Base-by-base conservation (phyloP, 106 monocot genomes). In the Ottelia alismoides region DNA sequence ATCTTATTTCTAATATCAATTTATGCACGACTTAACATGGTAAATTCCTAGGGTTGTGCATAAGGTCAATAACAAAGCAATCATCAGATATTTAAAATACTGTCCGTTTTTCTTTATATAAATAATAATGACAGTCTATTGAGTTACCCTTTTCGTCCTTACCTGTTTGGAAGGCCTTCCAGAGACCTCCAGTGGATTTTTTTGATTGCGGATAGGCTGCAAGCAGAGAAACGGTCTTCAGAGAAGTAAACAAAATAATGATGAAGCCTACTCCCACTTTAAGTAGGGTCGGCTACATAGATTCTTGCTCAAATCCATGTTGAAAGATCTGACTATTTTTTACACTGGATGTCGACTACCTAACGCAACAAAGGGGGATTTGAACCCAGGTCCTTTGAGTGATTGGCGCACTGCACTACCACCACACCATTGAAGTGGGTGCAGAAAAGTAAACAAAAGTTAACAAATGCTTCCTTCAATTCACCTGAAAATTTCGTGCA, bases 171-270 rank as follows among this genome's bases (percentile, higher is more conserved):
- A 58, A 96, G 84, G 45, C 94, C 94, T 74, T 96, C 94, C 21
- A 96, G 58, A 40, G 94, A 88, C 55, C 84, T 66, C 94, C 94
- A 96, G 58, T 96, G 94, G 45, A 96, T n/a, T 96, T 67, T 96
- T 96, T 65, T 96, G 94, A 59, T 96, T 96, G 12, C 69, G 80
- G 47, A 74, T 88, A 7, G 94, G 94, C 94, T 96, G 67, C 57
- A 73, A 70, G 49, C 45, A 2, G 28, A 19, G 27, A 40, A 46
- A 54, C n/a, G n/a, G n/a, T n/a, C n/a, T n/a, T n/a, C n/a, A n/a
- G n/a, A n/a, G n/a, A n/a, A n/a, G n/a, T n/a, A n/a, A n/a, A n/a
- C n/a, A n/a, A n/a, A n/a, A n/a, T n/a, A n/a, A n/a, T n/a, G n/a
- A n/a, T n/a, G n/a, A n/a, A n/a, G n/a, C n/a, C n/a, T n/a, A n/a